Evolutionary conservation across 768 basidiomycete species (phyloP).

Genomic region (Mycena indigotica): DNA sequence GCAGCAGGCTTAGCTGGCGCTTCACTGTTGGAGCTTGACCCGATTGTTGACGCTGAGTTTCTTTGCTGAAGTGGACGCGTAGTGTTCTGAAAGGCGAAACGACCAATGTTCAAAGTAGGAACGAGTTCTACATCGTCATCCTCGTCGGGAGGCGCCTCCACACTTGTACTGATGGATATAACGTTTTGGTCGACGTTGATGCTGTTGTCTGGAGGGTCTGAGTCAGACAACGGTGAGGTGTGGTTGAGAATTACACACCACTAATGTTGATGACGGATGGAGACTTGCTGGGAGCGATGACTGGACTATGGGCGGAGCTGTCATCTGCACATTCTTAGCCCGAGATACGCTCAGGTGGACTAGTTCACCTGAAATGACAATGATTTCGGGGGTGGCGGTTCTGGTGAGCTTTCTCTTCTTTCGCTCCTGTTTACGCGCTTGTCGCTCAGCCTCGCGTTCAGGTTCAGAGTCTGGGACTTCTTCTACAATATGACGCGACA

Average conservation of each 20-base stretch:
- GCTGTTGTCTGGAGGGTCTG: constrained; percentile 16
- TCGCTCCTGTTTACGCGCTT: constrained; percentile 25
- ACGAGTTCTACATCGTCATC: constrained; percentile 28
- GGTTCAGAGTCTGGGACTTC: constrained; percentile 71
- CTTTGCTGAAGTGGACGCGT: constrained; percentile 9
- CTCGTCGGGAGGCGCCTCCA: neutral
- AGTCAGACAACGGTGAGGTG: neutral
- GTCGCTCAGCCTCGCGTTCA: constrained; percentile 52
- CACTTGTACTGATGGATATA: constrained; percentile 9
- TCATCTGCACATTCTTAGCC: constrained; percentile 5
- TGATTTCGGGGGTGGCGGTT: neutral
- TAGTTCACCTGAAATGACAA: constrained; percentile 15
- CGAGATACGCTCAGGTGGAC: neutral
- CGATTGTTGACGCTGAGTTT: constrained; percentile 19
- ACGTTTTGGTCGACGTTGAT: constrained; percentile 7
- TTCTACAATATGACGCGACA: constrained; percentile 5
- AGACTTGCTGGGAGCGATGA: neutral
- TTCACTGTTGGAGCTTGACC: constrained; percentile 13
- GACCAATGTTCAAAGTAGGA: constrained; percentile 33
- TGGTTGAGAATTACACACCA: constrained; percentile 12
- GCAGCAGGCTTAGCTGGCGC: constrained; percentile 12
- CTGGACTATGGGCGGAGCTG: constrained; percentile 1
- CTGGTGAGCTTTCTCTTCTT: constrained; percentile 25
- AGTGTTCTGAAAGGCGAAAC: constrained; percentile 40
- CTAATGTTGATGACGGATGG: constrained; percentile 26